These are phyloP conservation scores for Arthrobotrys musiformis DNA, from an alignment of 2,329 filamentous ascomycete genomes.

Conservation along the genomic window DNA sequence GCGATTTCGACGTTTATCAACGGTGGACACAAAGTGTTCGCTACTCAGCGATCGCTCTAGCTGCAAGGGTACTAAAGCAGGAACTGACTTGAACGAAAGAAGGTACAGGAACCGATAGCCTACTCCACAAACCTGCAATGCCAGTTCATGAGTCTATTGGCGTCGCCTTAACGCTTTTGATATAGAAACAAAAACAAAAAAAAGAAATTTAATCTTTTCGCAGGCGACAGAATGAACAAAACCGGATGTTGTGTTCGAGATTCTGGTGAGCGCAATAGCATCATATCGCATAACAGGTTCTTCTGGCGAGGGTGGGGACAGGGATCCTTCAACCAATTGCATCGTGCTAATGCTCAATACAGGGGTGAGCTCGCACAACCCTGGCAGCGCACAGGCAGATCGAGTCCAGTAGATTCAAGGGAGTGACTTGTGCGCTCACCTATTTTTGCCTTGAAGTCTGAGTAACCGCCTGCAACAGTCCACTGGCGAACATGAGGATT, in stretches of 20 bases:
- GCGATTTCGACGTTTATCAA: slow-evolving; percentile 48
- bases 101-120: slow-evolving; percentile 48
- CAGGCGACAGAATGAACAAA: slow-evolving; percentile 22
- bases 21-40: slow-evolving; percentile 25
- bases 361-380: slow-evolving; percentile 8
- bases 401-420: slow-evolving; percentile 44
- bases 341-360: slow-evolving; percentile 14
- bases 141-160: slow-evolving; percentile 49
- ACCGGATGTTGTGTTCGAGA: slow-evolving; percentile 50
- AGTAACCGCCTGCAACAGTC: slow-evolving; percentile 48
- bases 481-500: slow-evolving; percentile 11
- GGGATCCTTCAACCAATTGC: slow-evolving; percentile 38
- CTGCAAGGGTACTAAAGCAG: slow-evolving; percentile 50
- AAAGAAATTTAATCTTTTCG: slow-evolving; percentile 10
- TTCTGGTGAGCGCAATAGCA: slow-evolving; percentile 48
- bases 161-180: slow-evolving; percentile 39
- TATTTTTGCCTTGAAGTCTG: slow-evolving; percentile 53
- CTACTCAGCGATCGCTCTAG: slow-evolving; percentile 32
- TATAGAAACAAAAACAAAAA: neutral
- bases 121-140: slow-evolving; percentile 54
- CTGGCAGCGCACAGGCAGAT: slow-evolving; percentile 3
- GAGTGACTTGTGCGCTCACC: slow-evolving; percentile 47
- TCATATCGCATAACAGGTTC: slow-evolving; percentile 54
- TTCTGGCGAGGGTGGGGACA: slow-evolving; percentile 30
- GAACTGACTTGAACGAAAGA: slow-evolving; percentile 41